A percentile compares a stretch with the other conserved stretches of the same genome.
These are phyloP conservation scores for Aspergillus haitiensis DNA, from an alignment of 495 filamentous ascomycete species.

Conservation along the genomic window DNA sequence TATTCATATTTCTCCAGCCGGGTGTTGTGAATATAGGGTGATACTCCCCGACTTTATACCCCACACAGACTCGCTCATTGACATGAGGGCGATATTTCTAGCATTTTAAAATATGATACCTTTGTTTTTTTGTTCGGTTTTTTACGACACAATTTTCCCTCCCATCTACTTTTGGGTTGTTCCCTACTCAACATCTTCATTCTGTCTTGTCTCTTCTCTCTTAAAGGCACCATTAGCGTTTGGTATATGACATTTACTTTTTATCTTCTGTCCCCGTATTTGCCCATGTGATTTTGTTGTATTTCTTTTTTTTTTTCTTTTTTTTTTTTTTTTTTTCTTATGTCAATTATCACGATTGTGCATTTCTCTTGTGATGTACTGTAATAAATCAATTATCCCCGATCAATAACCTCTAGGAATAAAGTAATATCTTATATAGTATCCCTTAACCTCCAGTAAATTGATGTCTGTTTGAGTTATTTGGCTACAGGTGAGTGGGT, in stretches of 20 bases:
- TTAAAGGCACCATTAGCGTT: constrained; percentile 22
- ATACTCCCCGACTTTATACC: constrained; percentile 16
- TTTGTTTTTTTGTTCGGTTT: constrained; percentile 29
- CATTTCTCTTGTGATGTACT: constrained; percentile 27
- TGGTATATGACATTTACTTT: constrained; percentile 17
- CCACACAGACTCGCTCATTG: constrained; percentile 21
- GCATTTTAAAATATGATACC: constrained; percentile 40
- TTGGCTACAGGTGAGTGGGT: too few species aligned
- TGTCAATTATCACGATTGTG: constrained; percentile 27
- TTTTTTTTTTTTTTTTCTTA: constrained; percentile 17
- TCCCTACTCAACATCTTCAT: constrained; percentile 20
- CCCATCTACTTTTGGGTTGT: constrained; percentile 25
- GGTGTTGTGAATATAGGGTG: constrained; percentile 1
- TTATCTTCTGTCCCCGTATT: background rate
- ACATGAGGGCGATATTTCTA: constrained; percentile 31
- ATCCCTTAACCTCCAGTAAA: too few species aligned
- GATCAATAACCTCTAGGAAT: too few species aligned
- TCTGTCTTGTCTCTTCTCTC: constrained; percentile 29
- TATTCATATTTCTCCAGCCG: background rate
- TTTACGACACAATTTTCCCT: constrained; percentile 32
- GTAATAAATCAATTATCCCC: background rate
- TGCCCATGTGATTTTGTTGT: background rate
- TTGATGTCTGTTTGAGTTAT: too few species aligned
- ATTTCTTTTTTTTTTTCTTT: background rate
- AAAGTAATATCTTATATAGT: too few species aligned